Evolutionary conservation across 495 filamentous ascomycete genomes (phyloP).

Genomic region (Aspergillus steynii): DNA sequence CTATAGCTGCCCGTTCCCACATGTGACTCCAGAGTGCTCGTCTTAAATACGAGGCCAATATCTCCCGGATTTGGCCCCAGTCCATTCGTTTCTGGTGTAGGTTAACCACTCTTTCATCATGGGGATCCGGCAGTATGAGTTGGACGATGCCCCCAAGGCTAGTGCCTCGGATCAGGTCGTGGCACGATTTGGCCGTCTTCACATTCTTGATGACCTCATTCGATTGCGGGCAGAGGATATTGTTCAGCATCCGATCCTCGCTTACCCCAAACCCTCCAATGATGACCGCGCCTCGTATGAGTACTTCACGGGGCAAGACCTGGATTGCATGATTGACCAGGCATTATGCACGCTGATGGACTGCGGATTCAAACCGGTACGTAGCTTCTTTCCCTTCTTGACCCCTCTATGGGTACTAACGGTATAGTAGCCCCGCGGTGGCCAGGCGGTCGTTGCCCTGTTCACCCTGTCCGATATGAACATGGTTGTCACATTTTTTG

Average conservation of each 20-base stretch:
- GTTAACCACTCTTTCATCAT: conserved; percentile 51
- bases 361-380: conserved; percentile 39
- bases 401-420: conserved; percentile 1
- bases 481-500: conserved; percentile 58
- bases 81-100: background rate
- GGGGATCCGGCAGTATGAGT: conserved; percentile 32
- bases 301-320: conserved; percentile 51
- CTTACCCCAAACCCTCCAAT: conserved; percentile 44
- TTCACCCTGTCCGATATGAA: conserved; percentile 56
- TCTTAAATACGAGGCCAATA: conserved; percentile 2
- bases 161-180: conserved; percentile 22
- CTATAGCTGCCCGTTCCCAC: background rate
- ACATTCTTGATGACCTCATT: conserved; percentile 50
- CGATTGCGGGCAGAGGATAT: conserved; percentile 48
- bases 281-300: conserved; percentile 44
- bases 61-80: background rate
- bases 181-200: conserved; percentile 37
- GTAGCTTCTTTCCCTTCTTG: background rate
- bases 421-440: conserved; percentile 24
- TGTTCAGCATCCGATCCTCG: conserved; percentile 52
- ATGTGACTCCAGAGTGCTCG: background rate
- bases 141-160: conserved; percentile 16
- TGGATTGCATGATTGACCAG: conserved; percentile 56
- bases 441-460: conserved; percentile 48
- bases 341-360: conserved; percentile 39